A percentile compares a stretch with the other conserved stretches of the same genome.
These are phyloP conservation scores for Tuber melanosporum DNA, from an alignment of 495 filamentous ascomycete genomes.

Conservation along the genomic window DNA sequence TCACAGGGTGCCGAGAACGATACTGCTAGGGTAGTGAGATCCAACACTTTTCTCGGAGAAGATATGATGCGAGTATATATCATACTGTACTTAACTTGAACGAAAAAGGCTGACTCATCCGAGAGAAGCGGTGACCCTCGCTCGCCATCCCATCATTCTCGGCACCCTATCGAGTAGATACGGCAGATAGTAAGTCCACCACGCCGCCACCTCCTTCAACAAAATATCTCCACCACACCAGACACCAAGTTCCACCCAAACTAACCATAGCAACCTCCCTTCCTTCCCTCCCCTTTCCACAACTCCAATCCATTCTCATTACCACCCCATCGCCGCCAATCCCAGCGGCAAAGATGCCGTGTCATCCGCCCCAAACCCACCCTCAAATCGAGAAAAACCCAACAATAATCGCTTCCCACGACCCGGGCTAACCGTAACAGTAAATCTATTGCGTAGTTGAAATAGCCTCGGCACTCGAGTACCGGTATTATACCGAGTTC, in stretches of 20 bases:
- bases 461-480: too few species aligned
- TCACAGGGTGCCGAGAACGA: too few species aligned
- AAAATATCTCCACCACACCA: background rate
- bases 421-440: background rate
- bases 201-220: background rate
- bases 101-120: too few species aligned
- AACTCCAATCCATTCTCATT: background rate
- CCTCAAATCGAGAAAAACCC: background rate
- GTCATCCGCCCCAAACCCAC: background rate
- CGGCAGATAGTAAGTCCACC: background rate
- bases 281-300: background rate
- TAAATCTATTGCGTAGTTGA: background rate
- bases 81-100: too few species aligned
- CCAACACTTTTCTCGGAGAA: too few species aligned
- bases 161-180: too few species aligned
- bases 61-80: too few species aligned
- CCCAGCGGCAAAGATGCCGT: background rate
- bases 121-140: too few species aligned
- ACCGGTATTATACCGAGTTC: too few species aligned
- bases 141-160: too few species aligned
- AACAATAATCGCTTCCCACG: background rate
- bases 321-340: background rate
- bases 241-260: background rate
- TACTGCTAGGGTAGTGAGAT: too few species aligned
- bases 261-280: too few species aligned